Evolutionary conservation across 1,139 yeast species (phyloP).

Genomic region (Suhomyces coccinellae): DNA sequence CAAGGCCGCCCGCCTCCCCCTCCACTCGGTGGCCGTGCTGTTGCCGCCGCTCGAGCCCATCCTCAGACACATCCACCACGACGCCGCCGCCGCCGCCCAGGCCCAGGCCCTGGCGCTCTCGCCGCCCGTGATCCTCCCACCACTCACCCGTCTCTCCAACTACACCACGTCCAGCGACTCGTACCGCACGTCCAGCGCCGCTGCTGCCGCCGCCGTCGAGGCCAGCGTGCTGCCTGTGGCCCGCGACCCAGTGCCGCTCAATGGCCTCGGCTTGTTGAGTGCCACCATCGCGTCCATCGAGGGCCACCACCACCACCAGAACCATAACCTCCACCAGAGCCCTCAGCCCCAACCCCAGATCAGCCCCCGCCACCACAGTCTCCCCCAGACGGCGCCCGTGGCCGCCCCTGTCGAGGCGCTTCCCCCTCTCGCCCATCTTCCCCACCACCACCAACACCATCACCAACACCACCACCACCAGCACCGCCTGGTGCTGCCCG

Average conservation of each 20-base stretch:
- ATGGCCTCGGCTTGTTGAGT: constrained; percentile 19
- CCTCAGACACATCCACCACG: constrained; percentile 10
- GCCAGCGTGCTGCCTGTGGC: neutral
- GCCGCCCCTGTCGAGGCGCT: neutral
- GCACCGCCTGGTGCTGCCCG: neutral
- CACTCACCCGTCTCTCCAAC: constrained; percentile 10
- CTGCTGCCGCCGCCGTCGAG: neutral
- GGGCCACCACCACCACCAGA: neutral
- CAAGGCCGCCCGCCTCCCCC: constrained; percentile 8
- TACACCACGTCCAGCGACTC: constrained; percentile 8
- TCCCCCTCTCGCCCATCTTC: neutral
- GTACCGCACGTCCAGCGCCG: too few relatives aligned
- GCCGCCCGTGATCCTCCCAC: constrained; percentile 8
- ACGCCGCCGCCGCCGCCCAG: neutral
- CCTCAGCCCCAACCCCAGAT: too few relatives aligned
- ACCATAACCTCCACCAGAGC: neutral
- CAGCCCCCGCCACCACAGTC: neutral
- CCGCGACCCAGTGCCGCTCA: neutral
- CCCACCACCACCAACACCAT: too few relatives aligned
- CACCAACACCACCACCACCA: neutral
- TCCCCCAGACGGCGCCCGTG: too few relatives aligned
- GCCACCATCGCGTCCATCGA: constrained; percentile 15
- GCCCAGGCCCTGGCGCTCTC: neutral
- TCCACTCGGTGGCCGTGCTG: constrained; percentile 7
- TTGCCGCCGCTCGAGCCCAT: constrained; percentile 19